Percentiles rank a stretch among this genome's conserved stretches.
phyloP scores from a whole-genome alignment of 2,329 filamentous ascomycete species.

The Calonectria ilicicola region DNA sequence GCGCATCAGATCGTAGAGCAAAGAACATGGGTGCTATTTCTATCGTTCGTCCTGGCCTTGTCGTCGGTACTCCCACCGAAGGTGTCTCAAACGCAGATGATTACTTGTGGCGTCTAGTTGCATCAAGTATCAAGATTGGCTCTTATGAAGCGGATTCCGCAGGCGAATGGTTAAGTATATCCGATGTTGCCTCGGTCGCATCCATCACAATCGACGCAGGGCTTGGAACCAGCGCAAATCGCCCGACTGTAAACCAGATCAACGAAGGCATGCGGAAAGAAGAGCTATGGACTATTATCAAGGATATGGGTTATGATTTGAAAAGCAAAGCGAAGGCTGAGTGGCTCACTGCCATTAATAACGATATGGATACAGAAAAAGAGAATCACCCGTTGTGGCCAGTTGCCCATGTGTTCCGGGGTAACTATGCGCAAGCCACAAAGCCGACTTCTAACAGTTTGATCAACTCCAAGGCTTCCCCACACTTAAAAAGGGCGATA shows the following conservation, averaged over 20 bases:
- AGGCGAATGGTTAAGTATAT: not conserved
- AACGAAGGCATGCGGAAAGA: not conserved
- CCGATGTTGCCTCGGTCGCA: not conserved
- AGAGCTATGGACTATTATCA: not conserved
- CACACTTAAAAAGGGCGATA: not conserved
- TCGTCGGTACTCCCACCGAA: conserved; percentile 36
- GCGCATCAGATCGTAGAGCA: conserved; percentile 25
- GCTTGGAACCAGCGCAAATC: not conserved
- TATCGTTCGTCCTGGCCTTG: conserved; percentile 27
- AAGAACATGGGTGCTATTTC: not conserved
- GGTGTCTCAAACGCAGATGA: conserved; percentile 35
- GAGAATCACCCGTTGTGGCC: not conserved
- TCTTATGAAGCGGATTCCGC: conserved; percentile 16
- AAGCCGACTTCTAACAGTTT: no score
- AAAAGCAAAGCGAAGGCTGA: not conserved
- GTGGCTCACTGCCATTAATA: not conserved
- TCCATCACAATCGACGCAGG: not conserved
- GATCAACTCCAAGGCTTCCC: not conserved
- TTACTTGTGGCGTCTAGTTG: conserved; percentile 34
- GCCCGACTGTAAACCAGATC: not conserved
- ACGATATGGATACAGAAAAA: not conserved
- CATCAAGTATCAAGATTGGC: conserved; percentile 28
- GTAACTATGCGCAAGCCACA: not conserved
- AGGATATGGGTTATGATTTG: not conserved
- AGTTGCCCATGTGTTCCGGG: not conserved